Percentiles rank a stretch among this genome's conserved stretches.
Evolutionary conservation across 805 yeast genomes (phyloP).

Genomic region (Middelhovenomyces tepae): DNA sequence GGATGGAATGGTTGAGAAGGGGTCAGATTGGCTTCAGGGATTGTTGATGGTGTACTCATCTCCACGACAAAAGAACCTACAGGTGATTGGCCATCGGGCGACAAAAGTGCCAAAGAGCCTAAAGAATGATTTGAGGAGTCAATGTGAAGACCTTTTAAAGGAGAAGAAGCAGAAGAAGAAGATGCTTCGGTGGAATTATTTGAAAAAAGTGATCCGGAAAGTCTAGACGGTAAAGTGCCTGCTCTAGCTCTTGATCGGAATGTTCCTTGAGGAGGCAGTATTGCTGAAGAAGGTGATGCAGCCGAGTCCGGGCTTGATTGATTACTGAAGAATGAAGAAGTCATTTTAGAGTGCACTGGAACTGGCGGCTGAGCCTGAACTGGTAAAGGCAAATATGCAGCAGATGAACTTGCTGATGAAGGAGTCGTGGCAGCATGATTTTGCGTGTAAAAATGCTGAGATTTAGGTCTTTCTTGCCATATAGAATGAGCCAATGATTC

Average conservation of each 20-base stretch:
- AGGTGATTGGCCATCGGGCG: constrained; percentile 17
- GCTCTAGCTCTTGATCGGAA: constrained; percentile 58
- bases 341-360: neutral
- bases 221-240: constrained; percentile 68
- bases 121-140: constrained; percentile 18
- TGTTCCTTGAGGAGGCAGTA: constrained; percentile 2
- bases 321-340: neutral
- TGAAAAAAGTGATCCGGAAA: constrained; percentile 26
- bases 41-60: constrained; percentile 6
- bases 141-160: constrained; percentile 3
- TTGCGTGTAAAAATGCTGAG: constrained; percentile 13
- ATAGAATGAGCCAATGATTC: constrained; percentile 9
- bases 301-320: neutral
- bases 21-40: constrained; percentile 6
- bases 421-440: constrained; percentile 4
- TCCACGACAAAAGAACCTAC: neutral
- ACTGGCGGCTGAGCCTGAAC: neutral
- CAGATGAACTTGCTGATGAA: constrained; percentile 5
- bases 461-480: constrained; percentile 13
- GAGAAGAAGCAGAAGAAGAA: constrained; percentile 16
- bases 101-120: constrained; percentile 27
- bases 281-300: neutral
- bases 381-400: constrained; percentile 8
- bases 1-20: constrained; percentile 1
- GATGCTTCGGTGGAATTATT: no score